These are phyloP conservation scores for Beta macrorhiza DNA, from an alignment of 179 eudicot species.

Conservation along the genomic window DNA sequence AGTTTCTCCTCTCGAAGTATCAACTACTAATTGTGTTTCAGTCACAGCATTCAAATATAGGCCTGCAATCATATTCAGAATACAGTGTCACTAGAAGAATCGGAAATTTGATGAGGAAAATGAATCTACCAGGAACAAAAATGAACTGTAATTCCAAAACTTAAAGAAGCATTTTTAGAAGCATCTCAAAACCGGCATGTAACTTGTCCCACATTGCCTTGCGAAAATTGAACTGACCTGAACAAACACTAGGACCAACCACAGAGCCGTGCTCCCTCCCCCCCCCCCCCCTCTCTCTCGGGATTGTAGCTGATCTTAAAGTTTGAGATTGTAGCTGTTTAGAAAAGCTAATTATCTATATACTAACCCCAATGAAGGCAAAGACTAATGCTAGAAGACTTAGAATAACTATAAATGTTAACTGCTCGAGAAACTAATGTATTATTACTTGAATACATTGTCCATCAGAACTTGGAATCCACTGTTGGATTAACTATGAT, in stretches of 20 bases:
- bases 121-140: background rate
- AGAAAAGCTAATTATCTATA: background rate
- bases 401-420: background rate
- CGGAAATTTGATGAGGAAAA: background rate
- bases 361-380: background rate
- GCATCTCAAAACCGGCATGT: background rate
- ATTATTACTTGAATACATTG: background rate
- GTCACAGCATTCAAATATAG: constrained; percentile 71
- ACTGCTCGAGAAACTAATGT: background rate
- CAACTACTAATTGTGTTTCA: constrained; percentile 87
- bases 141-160: background rate
- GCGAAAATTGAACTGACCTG: background rate
- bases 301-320: background rate
- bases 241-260: background rate
- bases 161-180: background rate
- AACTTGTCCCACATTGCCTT: background rate
- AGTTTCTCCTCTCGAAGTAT: constrained; percentile 88
- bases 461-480: background rate
- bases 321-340: background rate
- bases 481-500: background rate
- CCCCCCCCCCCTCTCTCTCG: background rate
- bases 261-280: background rate
- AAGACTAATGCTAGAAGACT: background rate
- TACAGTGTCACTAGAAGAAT: background rate
- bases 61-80: constrained; percentile 49